Evolutionary conservation across 2,329 filamentous ascomycete genomes (phyloP).

Genomic region (Aspergillus sp.): DNA sequence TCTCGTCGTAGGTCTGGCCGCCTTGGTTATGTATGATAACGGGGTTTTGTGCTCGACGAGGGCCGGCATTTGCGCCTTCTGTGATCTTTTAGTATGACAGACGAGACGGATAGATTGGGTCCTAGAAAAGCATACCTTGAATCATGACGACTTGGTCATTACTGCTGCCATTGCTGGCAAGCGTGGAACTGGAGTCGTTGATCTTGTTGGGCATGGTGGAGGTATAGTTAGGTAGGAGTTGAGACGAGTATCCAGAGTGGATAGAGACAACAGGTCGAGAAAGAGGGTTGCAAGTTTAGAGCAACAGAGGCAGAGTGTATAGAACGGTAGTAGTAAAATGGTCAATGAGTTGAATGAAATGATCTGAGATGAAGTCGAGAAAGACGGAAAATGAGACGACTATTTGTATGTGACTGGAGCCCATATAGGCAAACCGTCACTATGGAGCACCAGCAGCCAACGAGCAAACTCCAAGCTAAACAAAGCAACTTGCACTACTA

Average conservation of each 20-base stretch:
- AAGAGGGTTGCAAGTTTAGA: no score
- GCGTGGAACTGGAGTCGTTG: slow-evolving; percentile 30
- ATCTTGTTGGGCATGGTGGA: slow-evolving; percentile 28
- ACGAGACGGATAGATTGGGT: not conserved
- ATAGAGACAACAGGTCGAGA: not conserved
- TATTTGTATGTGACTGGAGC: not conserved
- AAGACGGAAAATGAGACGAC: slow-evolving; percentile 1
- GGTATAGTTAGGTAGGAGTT: slow-evolving; percentile 10
- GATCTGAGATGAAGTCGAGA: not conserved
- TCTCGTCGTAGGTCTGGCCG: slow-evolving; percentile 30
- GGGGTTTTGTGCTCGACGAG: slow-evolving; percentile 22
- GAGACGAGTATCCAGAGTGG: slow-evolving; percentile 1
- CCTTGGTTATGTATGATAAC: slow-evolving; percentile 30
- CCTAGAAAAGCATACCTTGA: slow-evolving; percentile 19
- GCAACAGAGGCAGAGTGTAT: not conserved
- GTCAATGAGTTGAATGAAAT: not conserved
- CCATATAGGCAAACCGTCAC: not conserved
- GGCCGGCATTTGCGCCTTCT: slow-evolving; percentile 21
- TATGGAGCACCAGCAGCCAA: no score
- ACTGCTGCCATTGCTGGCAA: slow-evolving; percentile 24
- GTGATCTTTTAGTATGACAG: slow-evolving; percentile 8
- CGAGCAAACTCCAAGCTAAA: not conserved
- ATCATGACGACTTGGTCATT: slow-evolving; percentile 22
- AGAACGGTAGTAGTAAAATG: not conserved
- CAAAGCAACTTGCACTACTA: not conserved